Evolutionary conservation across 192 early-diverging fungal species (phyloP), one percentile per base, ranked within the genome.

Genomic region (Backusella tarrabulga): DNA sequence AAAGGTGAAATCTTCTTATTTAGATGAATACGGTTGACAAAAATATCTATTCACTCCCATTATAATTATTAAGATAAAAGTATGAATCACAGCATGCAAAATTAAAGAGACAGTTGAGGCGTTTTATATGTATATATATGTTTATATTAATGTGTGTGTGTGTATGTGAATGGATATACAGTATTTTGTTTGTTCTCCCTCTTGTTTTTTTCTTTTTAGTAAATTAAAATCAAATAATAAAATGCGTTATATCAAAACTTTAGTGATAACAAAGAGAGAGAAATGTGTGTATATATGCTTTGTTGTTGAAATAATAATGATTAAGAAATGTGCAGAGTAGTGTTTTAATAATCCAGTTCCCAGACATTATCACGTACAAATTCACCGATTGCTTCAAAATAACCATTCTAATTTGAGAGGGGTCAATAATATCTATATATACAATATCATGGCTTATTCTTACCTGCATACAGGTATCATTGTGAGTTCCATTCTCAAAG

Each of bases 11-110:
- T 99, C 76, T 91, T 87, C 46, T 91, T 83, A 78, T 88, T 92
- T 68, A 99, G 90, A 80, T 99, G 97, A 86, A 99, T 99, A 88
- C 95, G 97, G 90, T 97, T 99, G 92, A 99, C 91, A 87, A 99
- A 99, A 76, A 97, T 93, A 83, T 99, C 96, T 41, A 15, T 35
- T 12, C 32, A 32, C 32, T 32, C 32, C 32, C 32, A 32, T 32
- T 14, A 44, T 14, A 5, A 44, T 44, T 17, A 44, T 15, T 17
- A 44, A 44, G 14, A 17, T 17, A 44, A 14, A 14, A 4, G 14
- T 14, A 44, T 44, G 15, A 11, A 44, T 3, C 42, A 12, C 15
- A 5, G 19, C 19, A 50, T 19, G 17, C 4, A 50, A 5, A n/a
- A 50, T 4, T 4, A 50, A 50, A n/a, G 15, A 67, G 26, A 32